Conservation (phyloP, 768 basidiomycete genomes). For the Lactarius tabidus region DNA sequence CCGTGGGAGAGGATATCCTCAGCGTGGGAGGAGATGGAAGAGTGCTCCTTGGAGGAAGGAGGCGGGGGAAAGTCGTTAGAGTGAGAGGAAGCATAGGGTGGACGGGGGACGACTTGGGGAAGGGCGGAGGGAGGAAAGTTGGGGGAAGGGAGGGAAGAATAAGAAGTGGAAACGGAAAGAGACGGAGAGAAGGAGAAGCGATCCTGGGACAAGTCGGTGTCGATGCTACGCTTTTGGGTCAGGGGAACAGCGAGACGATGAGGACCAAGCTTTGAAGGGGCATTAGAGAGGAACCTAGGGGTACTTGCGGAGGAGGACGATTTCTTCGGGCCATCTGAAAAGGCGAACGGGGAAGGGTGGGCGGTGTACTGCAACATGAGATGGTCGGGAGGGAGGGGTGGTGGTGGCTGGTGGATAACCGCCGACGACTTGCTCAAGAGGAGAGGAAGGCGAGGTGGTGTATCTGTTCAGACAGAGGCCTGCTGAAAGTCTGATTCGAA, state of each 20-base stretch:
- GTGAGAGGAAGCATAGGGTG: slow-evolving; percentile 26
- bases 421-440: slow-evolving; percentile 29
- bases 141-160: slow-evolving; percentile 36
- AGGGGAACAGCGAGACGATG: slow-evolving; percentile 22
- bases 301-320: slow-evolving; percentile 28
- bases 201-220: slow-evolving; percentile 31
- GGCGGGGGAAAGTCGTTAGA: slow-evolving; percentile 21
- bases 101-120: slow-evolving; percentile 28
- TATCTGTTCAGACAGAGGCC: slow-evolving; percentile 55
- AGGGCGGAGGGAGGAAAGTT: slow-evolving; percentile 29
- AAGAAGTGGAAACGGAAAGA: slow-evolving; percentile 31
- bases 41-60: slow-evolving; percentile 14
- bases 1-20: slow-evolving; percentile 26
- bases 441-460: slow-evolving; percentile 28
- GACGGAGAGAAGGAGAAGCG: slow-evolving; percentile 33
- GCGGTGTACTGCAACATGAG: slow-evolving; percentile 38
- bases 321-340: slow-evolving; percentile 33
- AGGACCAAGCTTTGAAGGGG: slow-evolving; percentile 12
- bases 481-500: slow-evolving; percentile 46
- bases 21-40: slow-evolving; percentile 17
- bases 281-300: slow-evolving; percentile 22
- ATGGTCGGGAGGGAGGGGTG: slow-evolving; percentile 14
- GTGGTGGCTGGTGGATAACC: slow-evolving; percentile 32
- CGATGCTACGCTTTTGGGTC: slow-evolving; percentile 27
- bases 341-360: slow-evolving; percentile 34